Base-by-base conservation (phyloP, 768 basidiomycete species). In the Boletales sp. region DNA sequence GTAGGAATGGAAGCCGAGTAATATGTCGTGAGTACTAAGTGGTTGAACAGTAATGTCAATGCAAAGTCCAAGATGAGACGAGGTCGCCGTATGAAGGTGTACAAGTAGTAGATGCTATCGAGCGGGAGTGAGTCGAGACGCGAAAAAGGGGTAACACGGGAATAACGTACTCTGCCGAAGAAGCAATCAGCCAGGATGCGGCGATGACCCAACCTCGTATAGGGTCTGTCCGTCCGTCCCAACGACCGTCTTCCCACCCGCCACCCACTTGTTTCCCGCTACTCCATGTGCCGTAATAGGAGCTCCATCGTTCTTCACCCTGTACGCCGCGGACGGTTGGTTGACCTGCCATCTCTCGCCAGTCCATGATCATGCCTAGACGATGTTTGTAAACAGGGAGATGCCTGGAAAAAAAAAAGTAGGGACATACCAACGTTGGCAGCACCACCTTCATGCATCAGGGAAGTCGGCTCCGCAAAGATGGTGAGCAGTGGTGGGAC, bases 61-160 rank as follows among this genome's bases (percentile, higher is more conserved):
- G 91, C 78, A 69, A 97, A 97, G 72, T 99, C 97, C 58, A 99
- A 85, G 62, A 98, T 87, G 59, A 95, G 80, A 18, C 95, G 90
- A 34, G 97, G 97, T 41, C 91, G 81, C 41, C 93, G 86, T 66
- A 99, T 78, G 62, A 99, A 76, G 54, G 80, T 77, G 69, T 90
- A 98, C 9, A 98, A 76, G 64, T 86, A 94, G 62, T 86, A 86
- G 47, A 95, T 76, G 60, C 77, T 77, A 53, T 40, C 48, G 39
- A 49, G 48, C 43, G 46, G 48, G 24, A 27, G 50, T 50, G 44
- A 43, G 53, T 61, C 10, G 47, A 49, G 17, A 21, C 14, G 51
- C 39, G 52, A 40, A 47, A 27, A 5, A 40, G 13, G 40, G 17
- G 46, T 31, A 43, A 19, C 43, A 40, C 45, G 44, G n/a, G 37